Conservation (phyloP, 192 early-diverging fungal genomes). For the Chytriomyces hyalinus region DNA sequence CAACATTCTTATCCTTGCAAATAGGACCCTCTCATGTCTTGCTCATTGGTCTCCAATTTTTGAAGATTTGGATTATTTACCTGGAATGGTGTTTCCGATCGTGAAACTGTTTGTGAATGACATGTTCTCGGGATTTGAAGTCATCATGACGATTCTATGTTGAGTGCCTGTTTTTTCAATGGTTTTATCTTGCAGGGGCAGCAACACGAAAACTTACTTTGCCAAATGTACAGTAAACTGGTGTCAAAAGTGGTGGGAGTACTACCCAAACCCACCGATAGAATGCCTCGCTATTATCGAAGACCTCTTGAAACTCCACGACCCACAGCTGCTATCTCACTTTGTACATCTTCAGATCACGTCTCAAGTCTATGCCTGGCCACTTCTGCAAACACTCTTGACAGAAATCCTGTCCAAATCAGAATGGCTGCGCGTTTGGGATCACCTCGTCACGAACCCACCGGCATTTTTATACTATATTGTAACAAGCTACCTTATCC, state of each 20-base stretch:
- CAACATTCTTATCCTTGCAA: neutral
- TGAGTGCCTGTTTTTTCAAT: constrained; percentile 10
- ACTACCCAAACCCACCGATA: constrained; percentile 67
- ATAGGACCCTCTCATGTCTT: constrained; percentile 57
- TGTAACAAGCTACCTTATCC: constrained; percentile 51
- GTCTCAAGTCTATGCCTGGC: constrained; percentile 63
- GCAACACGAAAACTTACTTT: neutral
- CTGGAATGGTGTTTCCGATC: constrained; percentile 65
- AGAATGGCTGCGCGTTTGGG: constrained; percentile 64
- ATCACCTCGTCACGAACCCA: constrained; percentile 58
- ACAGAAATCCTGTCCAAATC: constrained; percentile 49
- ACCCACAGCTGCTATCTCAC: constrained; percentile 55
- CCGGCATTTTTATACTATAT: constrained; percentile 57
- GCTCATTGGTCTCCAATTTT: constrained; percentile 68
- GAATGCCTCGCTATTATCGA: constrained; percentile 60
- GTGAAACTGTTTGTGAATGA: constrained; percentile 59
- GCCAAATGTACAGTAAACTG: constrained; percentile 56
- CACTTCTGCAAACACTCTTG: constrained; percentile 53
- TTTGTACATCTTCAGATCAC: constrained; percentile 53
- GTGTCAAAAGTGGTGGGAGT: constrained; percentile 76
- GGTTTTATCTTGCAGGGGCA: neutral
- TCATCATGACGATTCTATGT: constrained; percentile 61
- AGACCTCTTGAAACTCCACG: constrained; percentile 55
- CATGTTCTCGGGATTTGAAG: constrained; percentile 61
- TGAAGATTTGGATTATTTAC: constrained; percentile 64